Base-by-base conservation (phyloP, 352 stramenopile genomes). In the Labyrinthula sp. region DNA sequence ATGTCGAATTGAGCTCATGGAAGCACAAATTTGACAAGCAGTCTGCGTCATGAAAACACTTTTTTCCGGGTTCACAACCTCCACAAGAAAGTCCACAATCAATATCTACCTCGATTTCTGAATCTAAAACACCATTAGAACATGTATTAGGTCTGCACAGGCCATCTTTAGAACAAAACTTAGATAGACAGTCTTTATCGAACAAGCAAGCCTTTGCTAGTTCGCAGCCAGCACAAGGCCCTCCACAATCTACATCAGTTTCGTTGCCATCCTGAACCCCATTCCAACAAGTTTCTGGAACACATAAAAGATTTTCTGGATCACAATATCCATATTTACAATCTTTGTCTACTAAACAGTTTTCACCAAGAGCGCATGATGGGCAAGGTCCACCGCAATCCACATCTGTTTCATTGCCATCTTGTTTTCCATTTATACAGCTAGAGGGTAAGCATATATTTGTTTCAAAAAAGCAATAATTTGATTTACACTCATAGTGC, bases 321-420 rank as follows among this genome's bases (percentile, higher is more conserved):
- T n/a, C 38, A 30, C 45, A 54, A 15, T 28, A 25, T 8, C 26
- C 26, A 30, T 26, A 39, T 8, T 7, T 1, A 38, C 45, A 54
- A 21, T 54, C 45, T 8, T 9, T 8, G 26, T 54, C 24, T 4
- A n/a, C 10, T n/a, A 9, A 14, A 22, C 45, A 54, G 0, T 50
- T 28, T 10, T 3, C 23, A 28, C 10, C 34, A 23, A 27, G 35
- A 2, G 12, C 9, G 26, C 45, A 54, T 10, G 45, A 38, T 30
- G 45, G 17, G 22, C 45, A 54, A 24, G 27, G 38, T 31, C 56
- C 56, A n/a, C 56, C 56, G 35, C 56, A 62, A 30, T 62, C 56
- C 2, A 62, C 22, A 30, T 56, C 56, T 3, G 56, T 61, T 33
- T 62, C 56, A 2, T 20, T 25, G 26, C 40, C 48, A 33, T 62